Evolutionary conservation across 192 early-diverging fungal genomes (phyloP), one percentile per base, ranked within the genome.

Genomic region (Allomyces javanicus): DNA sequence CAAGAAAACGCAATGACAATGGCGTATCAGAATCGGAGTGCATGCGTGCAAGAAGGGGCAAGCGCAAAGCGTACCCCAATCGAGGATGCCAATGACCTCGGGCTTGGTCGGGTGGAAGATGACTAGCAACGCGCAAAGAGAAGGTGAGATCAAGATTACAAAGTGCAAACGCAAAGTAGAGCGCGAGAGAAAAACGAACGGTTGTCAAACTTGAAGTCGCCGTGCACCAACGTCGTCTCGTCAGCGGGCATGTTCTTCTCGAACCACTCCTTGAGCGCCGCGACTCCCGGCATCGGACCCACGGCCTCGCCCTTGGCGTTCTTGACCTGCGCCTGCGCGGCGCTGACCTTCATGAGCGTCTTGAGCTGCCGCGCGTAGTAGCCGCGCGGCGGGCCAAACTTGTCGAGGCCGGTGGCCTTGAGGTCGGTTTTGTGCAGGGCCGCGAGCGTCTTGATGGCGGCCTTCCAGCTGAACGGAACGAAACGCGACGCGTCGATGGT

Each of bases 281-380:
- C 74, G 19, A 92, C 69, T 2, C 84, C 75, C 22, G 82, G 81
- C 62, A 97, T 71, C n/a, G 73, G 72, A 9, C 90, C 89, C 3
- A 91, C 89, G 14, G 66, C 64, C 0, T 67, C 66, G 1, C 79
- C 80, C 0, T 79, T 67, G 62, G 69, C 61, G 69, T 90, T 86
- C 33, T 69, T 75, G 21, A 80, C 81, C 1, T 71, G 76, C 0
- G 84, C 89, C 76, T 97, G 95, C 3, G 81, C 78, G 11, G 68
- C 67, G 0, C 86, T 76, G 6, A 92, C 79, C 26, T 81, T 82
- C 10, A 72, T 63, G 58, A 94, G 74, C 1, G 83, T 86, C 21
- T 72, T 70, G 63, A 96, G 79, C 75, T 96, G 92, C 5, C 95
- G 87, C n/a, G 74, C 72, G 74, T 96, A 97, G 76, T 87, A 97